Evolutionary conservation across 2,329 filamentous ascomycete species (phyloP).

Genomic region (Aspergillus arachidicola): DNA sequence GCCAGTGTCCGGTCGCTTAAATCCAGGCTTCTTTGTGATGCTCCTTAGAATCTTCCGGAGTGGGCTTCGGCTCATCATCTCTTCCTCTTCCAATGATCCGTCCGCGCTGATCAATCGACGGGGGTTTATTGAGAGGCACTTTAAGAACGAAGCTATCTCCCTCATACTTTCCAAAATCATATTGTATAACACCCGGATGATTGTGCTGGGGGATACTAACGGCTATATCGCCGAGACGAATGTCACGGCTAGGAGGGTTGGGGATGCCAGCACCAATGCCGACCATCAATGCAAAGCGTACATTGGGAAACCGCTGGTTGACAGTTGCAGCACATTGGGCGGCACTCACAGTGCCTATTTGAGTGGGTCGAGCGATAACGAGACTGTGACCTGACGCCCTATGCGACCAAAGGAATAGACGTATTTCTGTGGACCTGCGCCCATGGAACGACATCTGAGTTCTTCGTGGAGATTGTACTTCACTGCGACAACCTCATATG

Average conservation of each 20-base stretch:
- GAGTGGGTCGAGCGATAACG: background rate
- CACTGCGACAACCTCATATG: background rate
- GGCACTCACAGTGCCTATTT: background rate
- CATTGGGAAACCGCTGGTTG: background rate
- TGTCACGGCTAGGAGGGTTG: constrained; percentile 11
- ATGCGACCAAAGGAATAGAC: background rate
- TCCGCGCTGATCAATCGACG: too few species aligned
- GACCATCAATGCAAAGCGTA: constrained; percentile 25
- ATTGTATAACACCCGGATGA: background rate
- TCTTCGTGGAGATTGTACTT: background rate
- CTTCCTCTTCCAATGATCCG: too few species aligned
- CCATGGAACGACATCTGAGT: background rate
- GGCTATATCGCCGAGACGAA: constrained; percentile 27
- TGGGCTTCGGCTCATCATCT: too few species aligned
- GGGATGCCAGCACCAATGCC: constrained; percentile 28
- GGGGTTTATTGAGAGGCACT: too few species aligned
- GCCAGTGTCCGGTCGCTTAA: too few species aligned
- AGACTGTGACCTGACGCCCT: background rate
- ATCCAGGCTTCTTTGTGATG: too few species aligned
- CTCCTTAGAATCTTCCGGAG: too few species aligned
- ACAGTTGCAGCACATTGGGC: background rate
- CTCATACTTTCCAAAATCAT: background rate
- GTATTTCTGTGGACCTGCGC: background rate
- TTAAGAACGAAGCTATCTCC: too few species aligned
- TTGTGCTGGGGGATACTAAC: background rate